Evolutionary conservation across 1,284 basidiomycete species (phyloP).

Genomic region (Trichosporon faecale): DNA sequence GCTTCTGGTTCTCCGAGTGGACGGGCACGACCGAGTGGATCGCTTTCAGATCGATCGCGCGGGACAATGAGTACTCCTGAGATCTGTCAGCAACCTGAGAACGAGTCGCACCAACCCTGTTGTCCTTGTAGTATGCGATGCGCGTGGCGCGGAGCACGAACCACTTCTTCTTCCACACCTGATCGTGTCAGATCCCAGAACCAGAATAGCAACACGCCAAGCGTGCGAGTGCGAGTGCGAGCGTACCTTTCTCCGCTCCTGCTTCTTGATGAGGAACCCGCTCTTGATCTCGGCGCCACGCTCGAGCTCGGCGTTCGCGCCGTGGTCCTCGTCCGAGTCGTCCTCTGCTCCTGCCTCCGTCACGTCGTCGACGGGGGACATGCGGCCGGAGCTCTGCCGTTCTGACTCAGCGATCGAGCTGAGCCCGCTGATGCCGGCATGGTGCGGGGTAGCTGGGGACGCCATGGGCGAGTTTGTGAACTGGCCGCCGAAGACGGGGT

Average conservation of each 20-base stretch:
- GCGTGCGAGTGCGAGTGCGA: too few relatives aligned
- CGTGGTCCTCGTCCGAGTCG: conserved; percentile 61
- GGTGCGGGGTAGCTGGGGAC: conserved; percentile 29
- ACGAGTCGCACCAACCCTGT: conserved; percentile 54
- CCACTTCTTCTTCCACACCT: conserved; percentile 93
- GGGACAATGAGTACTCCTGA: conserved; percentile 81
- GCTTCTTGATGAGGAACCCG: conserved; percentile 92
- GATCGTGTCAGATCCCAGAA: background rate
- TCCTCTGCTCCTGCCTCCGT: conserved; percentile 57
- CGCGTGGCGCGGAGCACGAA: conserved; percentile 90
- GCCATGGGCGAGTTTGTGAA: conserved; percentile 23
- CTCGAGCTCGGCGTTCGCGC: conserved; percentile 54
- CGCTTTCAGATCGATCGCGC: conserved; percentile 80
- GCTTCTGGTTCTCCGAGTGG: conserved; percentile 70
- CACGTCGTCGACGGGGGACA: conserved; percentile 50
- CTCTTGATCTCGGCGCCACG: conserved; percentile 78
- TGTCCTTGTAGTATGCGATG: conserved; percentile 95
- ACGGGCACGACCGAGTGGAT: conserved; percentile 89
- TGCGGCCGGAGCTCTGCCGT: conserved; percentile 11
- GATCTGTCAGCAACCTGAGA: conserved; percentile 6
- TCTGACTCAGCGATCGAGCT: conserved; percentile 38
- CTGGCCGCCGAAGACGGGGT: conserved; percentile 15
- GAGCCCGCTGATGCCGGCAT: conserved; percentile 23
- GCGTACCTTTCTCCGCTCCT: conserved; percentile 95
- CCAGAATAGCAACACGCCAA: background rate